Conservation (phyloP, 306 rosid genomes). For the apple (Malus domestica) region ASM211411v1 NC_041798.1:32385501-32386000, state of each 20-base stretch:
- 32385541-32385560: constrained; percentile 46
- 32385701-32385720: not conserved
- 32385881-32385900: not conserved
- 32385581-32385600: constrained; percentile 33
- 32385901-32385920: not conserved
- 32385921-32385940: not conserved
- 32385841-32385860: not conserved
- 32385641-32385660: not conserved
- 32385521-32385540: constrained; percentile 58
- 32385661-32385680: not conserved
- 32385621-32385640: constrained; percentile 84
- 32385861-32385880: not conserved
- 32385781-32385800: not conserved
- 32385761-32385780: not conserved
- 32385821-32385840: not conserved
- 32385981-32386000: constrained; percentile 12
- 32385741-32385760: not conserved
- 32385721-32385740: not conserved
- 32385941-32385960: not conserved
- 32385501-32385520: constrained; percentile 76
- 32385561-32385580: constrained; percentile 64
- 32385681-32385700: not conserved
- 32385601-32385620: constrained; percentile 59
- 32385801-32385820: not conserved
- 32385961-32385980: not conserved